Conservation (phyloP, 257 asterid species). For the Linderniella brevidens region DNA sequence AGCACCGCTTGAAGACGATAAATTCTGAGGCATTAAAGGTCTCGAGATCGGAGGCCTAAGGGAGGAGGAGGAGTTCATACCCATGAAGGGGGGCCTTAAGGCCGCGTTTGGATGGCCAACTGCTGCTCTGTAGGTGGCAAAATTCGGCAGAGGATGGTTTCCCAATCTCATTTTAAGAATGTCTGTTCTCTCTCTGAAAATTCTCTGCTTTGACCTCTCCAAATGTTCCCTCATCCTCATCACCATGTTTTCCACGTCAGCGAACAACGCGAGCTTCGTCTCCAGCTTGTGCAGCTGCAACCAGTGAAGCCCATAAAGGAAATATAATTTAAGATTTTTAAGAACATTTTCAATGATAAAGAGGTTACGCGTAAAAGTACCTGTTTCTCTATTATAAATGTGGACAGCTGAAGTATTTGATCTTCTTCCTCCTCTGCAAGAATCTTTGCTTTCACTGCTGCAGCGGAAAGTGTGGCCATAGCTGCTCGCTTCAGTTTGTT, state of each 20-base stretch:
- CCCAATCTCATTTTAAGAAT: conserved; percentile 71
- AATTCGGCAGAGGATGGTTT: conserved; percentile 44
- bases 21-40: conserved; percentile 38
- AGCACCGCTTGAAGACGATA: conserved; percentile 29
- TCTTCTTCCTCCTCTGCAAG: conserved; percentile 94
- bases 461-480: conserved; percentile 77
- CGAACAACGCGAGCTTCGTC: conserved; percentile 62
- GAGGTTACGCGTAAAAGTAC: conserved; percentile 18
- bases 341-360: conserved; percentile 1
- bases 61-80: conserved; percentile 24
- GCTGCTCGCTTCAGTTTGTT: conserved; percentile 64
- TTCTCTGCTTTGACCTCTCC: conserved; percentile 81
- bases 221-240: conserved; percentile 70
- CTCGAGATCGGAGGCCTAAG: conserved; percentile 51
- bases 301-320: background rate
- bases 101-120: conserved; percentile 26
- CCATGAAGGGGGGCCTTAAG: conserved; percentile 39
- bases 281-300: conserved; percentile 89
- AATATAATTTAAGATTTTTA: conserved; percentile 6
- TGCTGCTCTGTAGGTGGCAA: conserved; percentile 46
- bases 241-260: conserved; percentile 65
- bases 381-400: conserved; percentile 70
- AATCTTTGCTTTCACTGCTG: conserved; percentile 90
- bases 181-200: conserved; percentile 80
- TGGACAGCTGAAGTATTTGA: conserved; percentile 64